Evolutionary conservation across 2,329 filamentous ascomycete species (phyloP), one percentile per base, ranked within the genome.

Genomic region (Penicillium sp.): DNA sequence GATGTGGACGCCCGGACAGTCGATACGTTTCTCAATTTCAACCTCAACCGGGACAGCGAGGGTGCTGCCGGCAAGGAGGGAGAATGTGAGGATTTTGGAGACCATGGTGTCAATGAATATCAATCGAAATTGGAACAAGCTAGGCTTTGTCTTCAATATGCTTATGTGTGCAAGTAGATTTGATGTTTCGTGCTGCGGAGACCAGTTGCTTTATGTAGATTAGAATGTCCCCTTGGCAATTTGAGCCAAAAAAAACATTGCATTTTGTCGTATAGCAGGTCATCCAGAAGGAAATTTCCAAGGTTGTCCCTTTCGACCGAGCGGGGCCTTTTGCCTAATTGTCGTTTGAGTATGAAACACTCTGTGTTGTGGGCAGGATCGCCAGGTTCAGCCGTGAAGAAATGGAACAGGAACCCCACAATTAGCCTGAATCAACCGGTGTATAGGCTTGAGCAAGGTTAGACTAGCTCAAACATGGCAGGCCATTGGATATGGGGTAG

Each of bases 1-100:
- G 56, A 82, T 69, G 60, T 82, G 80, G 48, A 83, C 71, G 15
- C 67, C 60, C 2, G 81, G 80, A 63, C 81, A 83, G 52, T 33
- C 59, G 55, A 31, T 23, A 15, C 68, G 66, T 35, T 65, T 63
- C 9, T 61, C 51, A 8, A 61, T 25, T 6, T 52, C 52, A 15
- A 21, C 53, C 5, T 62, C 56, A 21, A 59, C 49, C 2, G 62
- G 60, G 17, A 54, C 40, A 13, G 61, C 59, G 23, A 57, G 23
- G 23, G 54, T 37, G 9, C 60, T 27, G 25, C 51, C 13, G 29
- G 42, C 50, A 19, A 63, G 51, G 17, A 63, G 50, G 13, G 50
- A 47, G 9, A 53, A 33, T 33, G 27, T 35, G 17, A 58, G 46
- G 12, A 60, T n/a, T 6, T 56, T 62, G 12, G 48, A 47, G 51